Base-by-base conservation (phyloP, 495 filamentous ascomycete genomes). In the Lepidopterella palustris region DNA sequence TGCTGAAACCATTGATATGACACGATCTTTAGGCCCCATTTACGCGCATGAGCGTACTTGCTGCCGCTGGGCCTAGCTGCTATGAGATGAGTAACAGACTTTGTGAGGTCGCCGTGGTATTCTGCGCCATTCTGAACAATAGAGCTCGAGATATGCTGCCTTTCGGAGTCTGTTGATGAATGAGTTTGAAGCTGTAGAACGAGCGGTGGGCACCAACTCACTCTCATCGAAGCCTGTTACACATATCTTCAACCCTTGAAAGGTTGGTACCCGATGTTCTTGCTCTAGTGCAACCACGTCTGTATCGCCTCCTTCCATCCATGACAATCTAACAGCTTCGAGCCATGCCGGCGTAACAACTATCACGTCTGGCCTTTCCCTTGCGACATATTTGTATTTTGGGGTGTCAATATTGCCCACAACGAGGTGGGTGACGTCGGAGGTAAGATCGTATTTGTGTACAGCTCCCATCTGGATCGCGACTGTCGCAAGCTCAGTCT, bases 341-440 rank as follows among this genome's bases (percentile, higher is more conserved):
- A 98, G 79, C 89, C 89, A 98, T 68, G 82, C 81, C 27, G 86
- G 82, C 42, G 78, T 79, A 72, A 98, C 80, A 50, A 89, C 87
- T 56, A 81, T 82, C 64, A 98, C 84, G 70, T 98, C 93, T 31
- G 84, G 80, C 27, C 93, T 81, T 70, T 92, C 88, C 61, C 84
- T 90, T 23, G 93, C 93, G 67, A 97, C 92, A 74, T 93, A 96
- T 68, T 85, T 87, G 77, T 98, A 98, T 71, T 98, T 98, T 13
- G 86, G 82, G 0, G 92, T 97, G 63, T 89, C 80, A 57, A 87
- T 86, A 58, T 88, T 85, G 66, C 91, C 93, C 62, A 96, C 88
- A 63, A 98, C 82, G 27, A 98, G 81, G 75, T 98, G 93, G 2
- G 93, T 98, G 59, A 95, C 90, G 70, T 97, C 90, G 47, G 88